Evolutionary conservation across 345 rosid species (phyloP).

Genomic region (thale cress (Arabidopsis thaliana)): TAIR10.1 NC_003071.7:8514001-8514500

Average conservation of each 20-base stretch:
- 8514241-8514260: constrained; percentile 71
- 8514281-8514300: constrained; percentile 59
- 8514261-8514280: constrained; percentile 64
- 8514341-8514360: constrained; percentile 40
- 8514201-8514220: constrained; percentile 63
- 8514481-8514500: background rate
- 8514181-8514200: constrained; percentile 64
- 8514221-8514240: constrained; percentile 65
- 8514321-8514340: constrained; percentile 63
- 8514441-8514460: constrained; percentile 4
- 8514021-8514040: background rate
- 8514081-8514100: constrained; percentile 68
- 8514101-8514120: constrained; percentile 65
- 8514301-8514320: constrained; percentile 60
- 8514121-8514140: constrained; percentile 69
- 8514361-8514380: background rate
- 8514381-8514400: constrained; percentile 23
- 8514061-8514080: constrained; percentile 68
- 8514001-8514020: background rate
- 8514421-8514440: constrained; percentile 22
- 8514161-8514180: constrained; percentile 72
- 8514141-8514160: constrained; percentile 67
- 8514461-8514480: background rate
- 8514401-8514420: constrained; percentile 14
- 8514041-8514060: background rate